phyloP scores from a whole-genome alignment of 768 basidiomycete species.

The Chiua virens region DNA sequence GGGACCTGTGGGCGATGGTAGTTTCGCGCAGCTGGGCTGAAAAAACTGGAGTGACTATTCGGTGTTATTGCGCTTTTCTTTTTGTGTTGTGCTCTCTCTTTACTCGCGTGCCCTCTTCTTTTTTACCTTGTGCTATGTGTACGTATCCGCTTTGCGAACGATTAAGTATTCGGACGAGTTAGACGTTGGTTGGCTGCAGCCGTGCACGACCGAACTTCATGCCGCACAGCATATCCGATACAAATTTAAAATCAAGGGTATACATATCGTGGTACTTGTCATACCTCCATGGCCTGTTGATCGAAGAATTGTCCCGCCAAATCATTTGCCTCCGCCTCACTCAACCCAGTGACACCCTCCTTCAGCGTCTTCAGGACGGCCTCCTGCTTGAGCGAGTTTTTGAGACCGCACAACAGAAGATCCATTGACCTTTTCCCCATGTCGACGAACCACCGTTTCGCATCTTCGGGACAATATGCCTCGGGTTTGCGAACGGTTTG shows the following conservation, averaged over 20 bases:
- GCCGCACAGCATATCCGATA: too few species aligned
- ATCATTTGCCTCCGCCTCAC: conserved; percentile 4
- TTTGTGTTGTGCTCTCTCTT: neutral
- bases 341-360: conserved; percentile 6
- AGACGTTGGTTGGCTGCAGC: too few species aligned
- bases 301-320: conserved; percentile 16
- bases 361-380: conserved; percentile 7
- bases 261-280: neutral
- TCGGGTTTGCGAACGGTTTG: neutral
- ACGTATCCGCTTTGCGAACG: neutral
- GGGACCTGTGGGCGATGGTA: conserved; percentile 58
- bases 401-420: conserved; percentile 10
- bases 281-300: conserved; percentile 6
- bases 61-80: conserved; percentile 19
- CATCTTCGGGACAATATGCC: conserved; percentile 11
- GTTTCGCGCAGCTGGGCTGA: conserved; percentile 50
- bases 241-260: too few species aligned
- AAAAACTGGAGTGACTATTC: conserved; percentile 25
- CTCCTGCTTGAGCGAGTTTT: conserved; percentile 10
- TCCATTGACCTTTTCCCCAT: conserved; percentile 16
- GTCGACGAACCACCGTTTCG: conserved; percentile 12
- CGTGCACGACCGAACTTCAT: conserved; percentile 26
- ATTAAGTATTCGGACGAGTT: neutral
- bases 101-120: neutral
- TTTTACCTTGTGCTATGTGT: conserved; percentile 1